Conservation (phyloP, 73 alveolate species). For the Chromera velia region DNA sequence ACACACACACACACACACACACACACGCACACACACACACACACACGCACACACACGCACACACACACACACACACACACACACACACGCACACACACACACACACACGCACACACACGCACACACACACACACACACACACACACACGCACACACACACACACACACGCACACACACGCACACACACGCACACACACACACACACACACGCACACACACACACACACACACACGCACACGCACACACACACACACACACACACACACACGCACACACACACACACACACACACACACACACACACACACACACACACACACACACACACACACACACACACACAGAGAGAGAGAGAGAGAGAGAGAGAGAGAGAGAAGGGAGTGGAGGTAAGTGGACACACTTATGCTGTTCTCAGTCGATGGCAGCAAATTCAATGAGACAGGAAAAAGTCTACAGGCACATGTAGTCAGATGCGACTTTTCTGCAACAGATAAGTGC, state of each 20-base stretch:
- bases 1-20: conserved; percentile 4
- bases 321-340: conserved; percentile 2
- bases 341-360: neutral
- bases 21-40: conserved; percentile 2
- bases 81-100: conserved; percentile 2
- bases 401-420: no score
- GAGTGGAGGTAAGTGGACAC: no score
- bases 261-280: conserved; percentile 2
- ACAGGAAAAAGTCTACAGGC: no score
- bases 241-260: conserved; percentile 2
- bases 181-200: conserved; percentile 2
- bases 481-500: no score
- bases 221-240: conserved; percentile 2
- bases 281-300: conserved; percentile 4
- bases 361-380: no score
- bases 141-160: conserved; percentile 2
- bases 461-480: no score
- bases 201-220: conserved; percentile 2
- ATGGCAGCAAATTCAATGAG: no score
- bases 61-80: conserved; percentile 4
- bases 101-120: conserved; percentile 1
- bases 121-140: conserved; percentile 4
- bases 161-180: conserved; percentile 1
- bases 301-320: conserved; percentile 4
- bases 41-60: conserved; percentile 1